Base-by-base conservation (phyloP, 2,329 filamentous ascomycete species). In the Parastagonospora avenae region DNA sequence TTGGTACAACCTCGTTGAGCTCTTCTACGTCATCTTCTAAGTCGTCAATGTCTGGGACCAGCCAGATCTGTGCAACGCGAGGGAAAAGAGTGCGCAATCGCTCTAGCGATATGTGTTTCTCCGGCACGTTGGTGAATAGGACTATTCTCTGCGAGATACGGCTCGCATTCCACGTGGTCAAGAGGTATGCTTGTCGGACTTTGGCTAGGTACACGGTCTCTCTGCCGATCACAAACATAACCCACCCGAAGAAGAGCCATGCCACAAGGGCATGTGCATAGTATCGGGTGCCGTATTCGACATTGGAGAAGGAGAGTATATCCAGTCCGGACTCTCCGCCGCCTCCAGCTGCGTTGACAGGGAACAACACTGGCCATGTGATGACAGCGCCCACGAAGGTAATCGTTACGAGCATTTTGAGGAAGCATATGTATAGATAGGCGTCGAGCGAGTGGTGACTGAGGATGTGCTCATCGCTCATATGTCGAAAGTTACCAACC, bases 401-500 rank as follows among this genome's bases (percentile, higher is more conserved):
- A 28, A 77, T 68, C 14, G 67, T 52, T 31, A 78, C 67, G 31
- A 77, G 70, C 46, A 78, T 62, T 57, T 77, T 77, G 58, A 80
- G 72, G 57, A 77, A 79, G 28, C 78, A 70, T 37, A 80, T 64
- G 48, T 75, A 80, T 11, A 80, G 70, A 47, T 76, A 80, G 28
- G 75, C 77, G 59, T 80, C 78, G 38, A 80, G 72, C 7, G 77
- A 78, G 53, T 77, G 74, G 60, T 79, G 77, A 54, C 77, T 74
- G 42, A 80, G 71, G 16, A 80, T 72, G 51, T 77, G 77, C 32
- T 66, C 67, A 58, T 80, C 77, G 27, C 72, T 64, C 39, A 79
- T 74, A 62, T 58, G 63, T 16, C 70, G 64, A 55, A 78, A 78
- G 48, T 78, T 73, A 4, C 67, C 71, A 42, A 85, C 75, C 82